Conservation (phyloP, 2,329 filamentous ascomycete genomes). For the Incumbomyces delicatus region DNA sequence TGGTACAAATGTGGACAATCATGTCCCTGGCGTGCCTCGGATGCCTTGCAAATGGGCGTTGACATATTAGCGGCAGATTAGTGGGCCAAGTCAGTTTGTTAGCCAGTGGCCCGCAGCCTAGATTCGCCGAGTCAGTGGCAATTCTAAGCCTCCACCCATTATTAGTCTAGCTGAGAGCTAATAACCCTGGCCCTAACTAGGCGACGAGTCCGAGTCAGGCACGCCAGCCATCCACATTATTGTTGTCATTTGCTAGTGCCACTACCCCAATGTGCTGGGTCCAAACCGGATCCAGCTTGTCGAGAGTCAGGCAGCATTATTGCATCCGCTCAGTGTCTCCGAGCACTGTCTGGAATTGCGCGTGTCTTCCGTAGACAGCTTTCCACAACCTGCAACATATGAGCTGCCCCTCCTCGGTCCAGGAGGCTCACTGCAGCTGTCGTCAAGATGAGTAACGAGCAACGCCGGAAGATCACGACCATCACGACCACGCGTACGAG, state of each 20-base stretch:
- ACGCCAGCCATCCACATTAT: constrained; percentile 4
- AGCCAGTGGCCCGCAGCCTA: too few relatives aligned
- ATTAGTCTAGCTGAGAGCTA: not conserved
- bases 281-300: too few relatives aligned
- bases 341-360: too few relatives aligned
- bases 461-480: constrained; percentile 1
- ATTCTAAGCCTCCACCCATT: too few relatives aligned
- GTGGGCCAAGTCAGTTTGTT: too few relatives aligned
- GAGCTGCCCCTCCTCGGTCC: not conserved
- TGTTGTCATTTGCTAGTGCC: not conserved
- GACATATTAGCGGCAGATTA: too few relatives aligned
- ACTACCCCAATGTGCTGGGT: too few relatives aligned
- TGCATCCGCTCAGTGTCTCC: not conserved
- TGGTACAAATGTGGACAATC: too few relatives aligned
- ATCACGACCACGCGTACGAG: constrained; percentile 5
- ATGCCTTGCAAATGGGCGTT: too few relatives aligned
- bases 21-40: too few relatives aligned
- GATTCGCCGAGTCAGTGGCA: not conserved
- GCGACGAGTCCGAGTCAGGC: not conserved
- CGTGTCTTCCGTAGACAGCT: too few relatives aligned
- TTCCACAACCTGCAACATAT: not conserved
- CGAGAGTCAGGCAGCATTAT: not conserved
- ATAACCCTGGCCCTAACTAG: too few relatives aligned
- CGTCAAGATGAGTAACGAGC: not conserved
- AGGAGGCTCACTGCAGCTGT: not conserved